These are phyloP conservation scores for Saccharomycopsis sp. DNA, from an alignment of 805 yeast genomes.

Conservation along the genomic window DNA sequence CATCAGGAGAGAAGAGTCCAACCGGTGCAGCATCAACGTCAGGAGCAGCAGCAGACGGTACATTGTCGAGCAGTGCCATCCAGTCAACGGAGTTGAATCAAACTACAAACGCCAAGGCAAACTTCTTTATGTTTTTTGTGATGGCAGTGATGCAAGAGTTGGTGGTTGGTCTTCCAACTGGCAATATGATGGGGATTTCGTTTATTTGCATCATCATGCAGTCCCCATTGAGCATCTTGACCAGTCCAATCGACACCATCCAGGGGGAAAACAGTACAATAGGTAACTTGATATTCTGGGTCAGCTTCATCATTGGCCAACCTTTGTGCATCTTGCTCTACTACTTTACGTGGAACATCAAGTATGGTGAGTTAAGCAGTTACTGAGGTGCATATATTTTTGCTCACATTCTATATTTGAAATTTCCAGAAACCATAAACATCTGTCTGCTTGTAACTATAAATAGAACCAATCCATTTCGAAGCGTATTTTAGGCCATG, in stretches of 20 bases:
- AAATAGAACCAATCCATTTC: too few relatives aligned
- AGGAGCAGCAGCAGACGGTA: too few relatives aligned
- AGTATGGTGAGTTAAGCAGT: conserved; percentile 21
- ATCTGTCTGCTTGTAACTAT: too few relatives aligned
- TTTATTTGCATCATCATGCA: conserved; percentile 36
- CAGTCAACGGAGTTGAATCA: conserved; percentile 1
- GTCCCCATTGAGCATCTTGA: conserved; percentile 33
- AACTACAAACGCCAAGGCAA: conserved; percentile 22
- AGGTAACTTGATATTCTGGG: conserved; percentile 41
- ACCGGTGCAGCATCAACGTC: neutral
- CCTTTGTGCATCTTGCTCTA: conserved; percentile 37
- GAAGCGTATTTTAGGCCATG: too few relatives aligned
- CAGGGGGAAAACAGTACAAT: conserved; percentile 32
- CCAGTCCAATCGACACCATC: conserved; percentile 32
- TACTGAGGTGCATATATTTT: too few relatives aligned
- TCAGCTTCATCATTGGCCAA: conserved; percentile 37
- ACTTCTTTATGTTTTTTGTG: conserved; percentile 32
- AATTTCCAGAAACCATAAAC: too few relatives aligned
- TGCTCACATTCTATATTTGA: too few relatives aligned
- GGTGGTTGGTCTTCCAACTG: conserved; percentile 39
- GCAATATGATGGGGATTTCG: conserved; percentile 37
- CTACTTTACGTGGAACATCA: conserved; percentile 35
- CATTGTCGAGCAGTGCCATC: too few relatives aligned
- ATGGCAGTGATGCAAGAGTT: conserved; percentile 40
- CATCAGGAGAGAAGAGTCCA: too few relatives aligned